Evolutionary conservation across 352 stramenopile genomes (phyloP).

Genomic region (Lagenidium sp.): DNA sequence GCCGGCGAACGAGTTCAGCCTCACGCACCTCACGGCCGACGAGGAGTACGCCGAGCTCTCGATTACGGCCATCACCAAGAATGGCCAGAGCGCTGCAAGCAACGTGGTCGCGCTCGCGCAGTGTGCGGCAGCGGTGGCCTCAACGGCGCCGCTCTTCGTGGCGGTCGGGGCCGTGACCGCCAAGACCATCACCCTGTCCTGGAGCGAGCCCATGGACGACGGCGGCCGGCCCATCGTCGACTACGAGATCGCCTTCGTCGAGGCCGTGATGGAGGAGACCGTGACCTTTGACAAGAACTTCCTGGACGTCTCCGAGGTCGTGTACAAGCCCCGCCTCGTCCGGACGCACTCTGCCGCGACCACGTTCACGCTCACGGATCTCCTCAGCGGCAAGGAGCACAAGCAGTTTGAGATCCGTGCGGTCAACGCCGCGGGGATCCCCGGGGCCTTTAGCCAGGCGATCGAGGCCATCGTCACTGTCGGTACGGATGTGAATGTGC

Average conservation of each 20-base stretch:
- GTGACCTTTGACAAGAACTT: constrained; percentile 21
- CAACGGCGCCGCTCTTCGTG: constrained; percentile 38
- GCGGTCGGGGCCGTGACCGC: constrained; percentile 36
- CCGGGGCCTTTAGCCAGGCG: constrained; percentile 28
- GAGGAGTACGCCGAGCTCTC: constrained; percentile 40
- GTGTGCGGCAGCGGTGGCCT: constrained; percentile 21
- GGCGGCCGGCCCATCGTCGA: constrained; percentile 48
- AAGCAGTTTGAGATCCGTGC: constrained; percentile 55
- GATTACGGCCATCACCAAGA: constrained; percentile 38
- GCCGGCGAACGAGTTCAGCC: constrained; percentile 27
- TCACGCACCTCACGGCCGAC: constrained; percentile 27
- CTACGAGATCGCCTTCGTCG: constrained; percentile 56
- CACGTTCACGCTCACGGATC: constrained; percentile 25
- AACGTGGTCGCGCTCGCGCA: constrained; percentile 29
- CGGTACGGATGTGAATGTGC: constrained; percentile 20
- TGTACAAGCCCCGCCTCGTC: constrained; percentile 42
- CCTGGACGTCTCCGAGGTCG: constrained; percentile 45
- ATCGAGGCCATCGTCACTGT: constrained; percentile 60
- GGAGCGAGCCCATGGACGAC: constrained; percentile 46
- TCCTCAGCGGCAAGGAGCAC: constrained; percentile 59
- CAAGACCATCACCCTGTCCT: constrained; percentile 55
- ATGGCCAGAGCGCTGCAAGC: constrained; percentile 39
- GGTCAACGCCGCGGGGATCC: constrained; percentile 45
- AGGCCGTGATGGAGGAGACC: constrained; percentile 52
- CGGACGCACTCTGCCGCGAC: constrained; percentile 30